These are phyloP conservation scores for Termitomyces sp. DNA, from an alignment of 768 basidiomycete genomes.

Conservation along the genomic window DNA sequence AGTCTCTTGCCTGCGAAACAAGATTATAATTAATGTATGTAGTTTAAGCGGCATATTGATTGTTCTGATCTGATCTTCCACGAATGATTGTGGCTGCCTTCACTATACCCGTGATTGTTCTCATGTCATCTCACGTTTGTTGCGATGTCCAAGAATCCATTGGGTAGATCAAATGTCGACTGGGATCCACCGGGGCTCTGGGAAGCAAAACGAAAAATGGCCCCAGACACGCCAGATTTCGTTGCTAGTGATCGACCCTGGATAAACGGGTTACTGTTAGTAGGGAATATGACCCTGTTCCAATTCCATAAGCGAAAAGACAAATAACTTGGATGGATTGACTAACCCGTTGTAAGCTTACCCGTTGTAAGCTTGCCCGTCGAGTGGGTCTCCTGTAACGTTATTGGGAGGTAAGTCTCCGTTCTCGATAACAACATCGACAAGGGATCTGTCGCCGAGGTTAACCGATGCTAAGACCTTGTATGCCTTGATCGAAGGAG, in stretches of 20 bases:
- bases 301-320: background rate
- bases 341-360: constrained; percentile 49
- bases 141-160: constrained; percentile 51
- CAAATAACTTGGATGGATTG: background rate
- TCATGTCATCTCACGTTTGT: background rate
- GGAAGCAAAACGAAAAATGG: constrained; percentile 50
- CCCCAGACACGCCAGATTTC: constrained; percentile 48
- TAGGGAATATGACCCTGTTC: constrained; percentile 37
- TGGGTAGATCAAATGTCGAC: constrained; percentile 39
- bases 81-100: background rate
- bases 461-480: constrained; percentile 36
- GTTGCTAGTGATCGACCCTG: constrained; percentile 45
- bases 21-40: too few species aligned
- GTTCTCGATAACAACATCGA: constrained; percentile 25
- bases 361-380: constrained; percentile 57
- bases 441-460: constrained; percentile 37
- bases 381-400: constrained; percentile 39
- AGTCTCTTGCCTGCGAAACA: too few species aligned
- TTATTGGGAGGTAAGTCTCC: constrained; percentile 38
- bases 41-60: too few species aligned
- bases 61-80: too few species aligned
- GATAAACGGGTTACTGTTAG: constrained; percentile 37
- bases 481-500: constrained; percentile 40
- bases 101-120: background rate
- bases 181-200: constrained; percentile 34